Conservation (phyloP, 202 grass and related monocot species). For the Schoenoplectus tabernaemontani region DNA sequence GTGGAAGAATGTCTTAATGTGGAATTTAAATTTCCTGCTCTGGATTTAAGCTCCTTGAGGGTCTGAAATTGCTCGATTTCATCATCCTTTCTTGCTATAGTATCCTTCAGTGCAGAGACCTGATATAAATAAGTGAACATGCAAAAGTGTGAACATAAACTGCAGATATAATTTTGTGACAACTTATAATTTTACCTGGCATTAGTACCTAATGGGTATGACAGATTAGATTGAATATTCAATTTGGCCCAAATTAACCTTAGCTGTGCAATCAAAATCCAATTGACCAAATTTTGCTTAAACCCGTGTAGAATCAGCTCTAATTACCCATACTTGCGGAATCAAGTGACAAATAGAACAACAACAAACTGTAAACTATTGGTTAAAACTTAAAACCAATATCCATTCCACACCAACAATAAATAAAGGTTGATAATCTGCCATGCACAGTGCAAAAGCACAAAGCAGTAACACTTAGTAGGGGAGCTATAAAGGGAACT, state of each 20-base stretch:
- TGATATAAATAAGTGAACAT: conserved; percentile 26
- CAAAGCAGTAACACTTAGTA: background rate
- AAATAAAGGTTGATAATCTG: background rate
- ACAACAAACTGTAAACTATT: background rate
- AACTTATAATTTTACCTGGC: background rate
- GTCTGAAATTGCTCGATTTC: conserved; percentile 85
- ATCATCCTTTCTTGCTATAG: conserved; percentile 69
- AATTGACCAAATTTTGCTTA: background rate
- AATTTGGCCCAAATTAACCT: background rate
- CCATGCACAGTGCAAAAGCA: background rate
- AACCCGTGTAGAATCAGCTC: background rate
- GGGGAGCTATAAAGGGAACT: background rate
- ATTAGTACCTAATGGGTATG: background rate
- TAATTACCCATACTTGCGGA: background rate
- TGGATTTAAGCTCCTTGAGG: conserved; percentile 42
- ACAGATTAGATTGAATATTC: background rate
- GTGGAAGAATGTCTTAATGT: conserved; percentile 28
- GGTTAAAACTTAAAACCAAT: background rate
- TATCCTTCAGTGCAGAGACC: conserved; percentile 84
- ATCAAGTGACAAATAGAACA: background rate
- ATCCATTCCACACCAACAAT: background rate
- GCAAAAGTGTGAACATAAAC: background rate
- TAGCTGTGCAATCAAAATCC: background rate
- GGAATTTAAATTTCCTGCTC: conserved; percentile 25
- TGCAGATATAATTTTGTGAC: background rate